Evolutionary conservation across 2,329 filamentous ascomycete genomes (phyloP).

Genomic region (Grosmannia penicillata): DNA sequence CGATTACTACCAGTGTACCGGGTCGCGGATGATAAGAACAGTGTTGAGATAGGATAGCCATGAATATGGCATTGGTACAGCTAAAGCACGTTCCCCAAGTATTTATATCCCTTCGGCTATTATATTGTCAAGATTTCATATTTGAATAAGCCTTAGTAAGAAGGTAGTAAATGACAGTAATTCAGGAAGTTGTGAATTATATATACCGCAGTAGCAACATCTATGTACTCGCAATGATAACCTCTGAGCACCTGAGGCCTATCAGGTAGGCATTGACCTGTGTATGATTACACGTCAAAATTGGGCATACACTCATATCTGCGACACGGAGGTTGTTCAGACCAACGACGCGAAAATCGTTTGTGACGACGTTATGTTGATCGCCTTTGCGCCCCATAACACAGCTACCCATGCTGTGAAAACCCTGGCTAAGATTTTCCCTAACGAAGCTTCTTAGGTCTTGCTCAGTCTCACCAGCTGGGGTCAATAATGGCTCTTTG

Average conservation of each 20-base stretch:
- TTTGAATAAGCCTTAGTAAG: too few relatives aligned
- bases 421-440: slow-evolving; percentile 1
- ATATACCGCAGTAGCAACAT: too few relatives aligned
- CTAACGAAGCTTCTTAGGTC: not conserved
- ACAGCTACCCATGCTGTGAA: slow-evolving; percentile 4
- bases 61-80: too few relatives aligned
- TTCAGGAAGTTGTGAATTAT: too few relatives aligned
- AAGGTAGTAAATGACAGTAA: too few relatives aligned
- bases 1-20: too few relatives aligned
- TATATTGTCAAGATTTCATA: too few relatives aligned
- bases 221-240: not conserved
- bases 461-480: not conserved
- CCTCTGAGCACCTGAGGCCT: slow-evolving; percentile 1
- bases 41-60: too few relatives aligned
- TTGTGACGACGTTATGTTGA: not conserved
- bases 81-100: too few relatives aligned
- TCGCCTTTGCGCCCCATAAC: slow-evolving; percentile 3
- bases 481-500: not conserved
- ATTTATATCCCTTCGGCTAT: too few relatives aligned
- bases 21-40: too few relatives aligned
- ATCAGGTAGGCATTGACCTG: slow-evolving; percentile 4
- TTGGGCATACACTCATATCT: slow-evolving; percentile 6
- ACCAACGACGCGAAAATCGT: slow-evolving; percentile 2
- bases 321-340: slow-evolving; percentile 5
- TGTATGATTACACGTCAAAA: slow-evolving; percentile 4